These are phyloP conservation scores for Backusella luteola DNA, from an alignment of 192 early-diverging fungal species.

Conservation along the genomic window DNA sequence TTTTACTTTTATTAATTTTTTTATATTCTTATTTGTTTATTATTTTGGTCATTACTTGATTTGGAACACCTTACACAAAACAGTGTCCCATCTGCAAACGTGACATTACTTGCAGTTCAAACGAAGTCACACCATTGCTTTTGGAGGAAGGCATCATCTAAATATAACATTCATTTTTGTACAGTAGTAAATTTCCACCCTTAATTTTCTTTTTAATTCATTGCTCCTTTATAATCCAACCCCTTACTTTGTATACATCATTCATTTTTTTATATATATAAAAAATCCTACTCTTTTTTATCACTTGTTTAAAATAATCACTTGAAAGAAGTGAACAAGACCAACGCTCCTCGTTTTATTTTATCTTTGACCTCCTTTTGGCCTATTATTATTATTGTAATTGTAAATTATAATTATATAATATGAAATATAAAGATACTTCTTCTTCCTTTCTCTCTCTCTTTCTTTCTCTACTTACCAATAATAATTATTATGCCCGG, in stretches of 20 bases:
- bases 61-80: not conserved
- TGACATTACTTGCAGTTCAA: constrained; percentile 20
- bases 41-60: not conserved
- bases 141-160: constrained; percentile 1
- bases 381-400: not conserved
- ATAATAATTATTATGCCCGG: not conserved
- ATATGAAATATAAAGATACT: not conserved
- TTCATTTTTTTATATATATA: not conserved
- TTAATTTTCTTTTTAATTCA: not conserved
- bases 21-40: not conserved
- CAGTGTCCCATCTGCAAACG: constrained; percentile 35
- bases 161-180: not conserved
- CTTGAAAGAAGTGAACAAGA: not conserved
- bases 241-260: not conserved
- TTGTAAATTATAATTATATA: not conserved
- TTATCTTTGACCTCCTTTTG: not conserved
- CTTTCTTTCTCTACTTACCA: not conserved
- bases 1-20: not conserved
- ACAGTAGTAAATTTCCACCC: constrained; percentile 1
- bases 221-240: not conserved
- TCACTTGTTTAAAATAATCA: not conserved
- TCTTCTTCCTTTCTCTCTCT: not conserved
- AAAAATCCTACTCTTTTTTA: not conserved
- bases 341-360: not conserved
- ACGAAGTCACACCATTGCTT: constrained; percentile 25